Evolutionary conservation across 495 filamentous ascomycete species (phyloP).

Genomic region (Thozetella sp.): DNA sequence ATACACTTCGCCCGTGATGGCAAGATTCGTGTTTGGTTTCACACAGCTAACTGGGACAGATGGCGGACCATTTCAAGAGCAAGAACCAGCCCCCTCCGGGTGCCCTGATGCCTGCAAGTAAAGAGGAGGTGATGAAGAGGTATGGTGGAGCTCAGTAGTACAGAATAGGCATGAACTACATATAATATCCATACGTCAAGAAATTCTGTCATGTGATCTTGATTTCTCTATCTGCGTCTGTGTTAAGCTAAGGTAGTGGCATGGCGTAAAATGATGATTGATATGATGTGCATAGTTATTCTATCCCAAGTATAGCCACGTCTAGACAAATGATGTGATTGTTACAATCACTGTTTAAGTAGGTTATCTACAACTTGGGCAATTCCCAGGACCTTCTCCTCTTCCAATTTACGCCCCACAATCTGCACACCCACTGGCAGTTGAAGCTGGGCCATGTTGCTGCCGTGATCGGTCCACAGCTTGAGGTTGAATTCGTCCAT

Average conservation of each 20-base stretch:
- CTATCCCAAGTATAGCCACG: too few species aligned
- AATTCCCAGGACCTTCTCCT: slow-evolving; percentile 78
- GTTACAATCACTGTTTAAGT: slow-evolving; percentile 23
- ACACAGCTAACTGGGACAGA: slow-evolving; percentile 40
- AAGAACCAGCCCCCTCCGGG: slow-evolving; percentile 67
- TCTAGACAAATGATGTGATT: background rate
- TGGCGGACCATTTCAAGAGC: slow-evolving; percentile 60
- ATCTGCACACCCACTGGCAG: slow-evolving; percentile 79
- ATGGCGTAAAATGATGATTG: too few species aligned
- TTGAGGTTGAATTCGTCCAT: slow-evolving; percentile 31
- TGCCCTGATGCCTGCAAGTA: slow-evolving; percentile 64
- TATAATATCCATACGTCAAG: too few species aligned
- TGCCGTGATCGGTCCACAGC: slow-evolving; percentile 52
- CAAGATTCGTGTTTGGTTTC: background rate
- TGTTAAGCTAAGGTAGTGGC: too few species aligned
- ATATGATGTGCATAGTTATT: too few species aligned
- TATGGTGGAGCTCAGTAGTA: background rate
- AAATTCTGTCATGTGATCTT: too few species aligned
- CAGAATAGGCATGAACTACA: too few species aligned
- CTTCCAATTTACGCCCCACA: slow-evolving; percentile 72
- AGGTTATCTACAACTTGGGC: slow-evolving; percentile 71
- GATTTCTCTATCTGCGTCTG: too few species aligned
- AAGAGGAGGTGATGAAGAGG: background rate
- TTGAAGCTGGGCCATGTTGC: slow-evolving; percentile 70
- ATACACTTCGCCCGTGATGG: background rate